Evolutionary conservation across 2,329 filamentous ascomycete genomes (phyloP), one percentile per base, ranked within the genome.

Genomic region (Fusarium penzigii): DNA sequence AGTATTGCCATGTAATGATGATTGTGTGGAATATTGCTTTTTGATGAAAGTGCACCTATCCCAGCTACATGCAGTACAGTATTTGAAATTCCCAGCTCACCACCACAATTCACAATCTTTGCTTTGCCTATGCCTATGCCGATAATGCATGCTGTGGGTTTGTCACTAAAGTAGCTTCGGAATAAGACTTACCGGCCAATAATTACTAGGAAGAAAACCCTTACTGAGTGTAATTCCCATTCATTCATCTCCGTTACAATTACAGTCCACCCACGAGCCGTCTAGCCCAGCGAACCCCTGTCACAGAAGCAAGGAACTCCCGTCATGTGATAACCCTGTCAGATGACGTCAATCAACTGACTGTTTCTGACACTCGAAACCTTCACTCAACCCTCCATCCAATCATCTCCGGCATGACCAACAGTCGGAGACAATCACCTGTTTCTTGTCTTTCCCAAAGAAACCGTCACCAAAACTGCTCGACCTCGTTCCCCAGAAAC

Each of bases 261-360:
- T 7, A 25, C 20, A 25, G 20, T 25, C 20, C 20, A 25, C 20
- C 20, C 20, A 25, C 20, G 20, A 25, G 20, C 20, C 20, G 7
- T 25, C 20, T 7, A 42, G 36, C 43, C 44, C 45, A 40, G 5
- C 32, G 3, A 49, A 48, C 43, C 52, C 59, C 56, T 51, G 57
- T 46, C 20, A 42, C 39, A 38, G 39, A 51, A 55, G 45, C 53
- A 60, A 62, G 54, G 56, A 62, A 57, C 58, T 61, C 36, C 32
- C 36, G 47, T 45, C 11, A 43, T 51, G 46, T 42, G 42, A 48
- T 20, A 16, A 29, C 17, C 44, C 57, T 64, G 63, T 55, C 42
- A 54, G 42, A 65, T 65, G 63, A 65, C 63, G 63, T 65, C 54
- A 54, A 16, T 44, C 34, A 52, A 20, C 49, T 42, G 57, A 48